These are phyloP conservation scores for Aureoboletus auriporus DNA, from an alignment of 768 basidiomycete genomes.

Conservation along the genomic window DNA sequence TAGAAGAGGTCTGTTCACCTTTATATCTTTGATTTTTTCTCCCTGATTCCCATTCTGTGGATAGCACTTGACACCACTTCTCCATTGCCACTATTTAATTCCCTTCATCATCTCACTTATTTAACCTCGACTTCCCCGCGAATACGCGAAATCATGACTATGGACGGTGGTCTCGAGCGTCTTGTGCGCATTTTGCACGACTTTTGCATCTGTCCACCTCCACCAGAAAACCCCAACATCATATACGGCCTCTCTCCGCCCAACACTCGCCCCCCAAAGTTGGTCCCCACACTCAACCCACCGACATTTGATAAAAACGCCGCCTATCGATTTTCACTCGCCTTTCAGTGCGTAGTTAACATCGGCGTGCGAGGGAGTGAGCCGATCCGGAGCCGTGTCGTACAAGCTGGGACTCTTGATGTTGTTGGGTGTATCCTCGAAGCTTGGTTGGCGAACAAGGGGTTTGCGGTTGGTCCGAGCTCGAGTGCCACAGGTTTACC, in stretches of 20 bases:
- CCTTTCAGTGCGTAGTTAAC: constrained; percentile 96
- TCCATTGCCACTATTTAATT: constrained; percentile 79
- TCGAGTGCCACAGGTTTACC: constrained; percentile 71
- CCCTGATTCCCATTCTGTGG: constrained; percentile 4
- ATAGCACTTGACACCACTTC: constrained; percentile 53
- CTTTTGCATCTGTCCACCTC: constrained; percentile 79
- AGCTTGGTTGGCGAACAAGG: constrained; percentile 86
- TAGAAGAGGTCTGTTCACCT: constrained; percentile 66
- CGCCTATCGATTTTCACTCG: constrained; percentile 85
- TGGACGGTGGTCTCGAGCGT: constrained; percentile 95
- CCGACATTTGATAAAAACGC: constrained; percentile 74
- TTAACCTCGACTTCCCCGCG: constrained; percentile 96
- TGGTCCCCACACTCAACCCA: constrained; percentile 61
- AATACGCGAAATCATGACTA: constrained; percentile 97
- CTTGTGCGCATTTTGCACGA: constrained; percentile 90
- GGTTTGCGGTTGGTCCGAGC: constrained; percentile 81
- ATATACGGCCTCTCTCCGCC: constrained; percentile 78
- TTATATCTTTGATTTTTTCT: constrained; percentile 1
- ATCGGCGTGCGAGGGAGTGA: constrained; percentile 96
- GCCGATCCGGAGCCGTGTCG: constrained; percentile 84
- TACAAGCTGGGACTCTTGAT: constrained; percentile 90
- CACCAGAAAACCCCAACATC: constrained; percentile 70
- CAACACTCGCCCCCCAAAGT: constrained; percentile 50
- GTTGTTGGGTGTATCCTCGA: constrained; percentile 93
- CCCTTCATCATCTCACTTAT: constrained; percentile 92